Evolutionary conservation across 192 early-diverging fungal species (phyloP).

Genomic region (Backusella tarrabulga): DNA sequence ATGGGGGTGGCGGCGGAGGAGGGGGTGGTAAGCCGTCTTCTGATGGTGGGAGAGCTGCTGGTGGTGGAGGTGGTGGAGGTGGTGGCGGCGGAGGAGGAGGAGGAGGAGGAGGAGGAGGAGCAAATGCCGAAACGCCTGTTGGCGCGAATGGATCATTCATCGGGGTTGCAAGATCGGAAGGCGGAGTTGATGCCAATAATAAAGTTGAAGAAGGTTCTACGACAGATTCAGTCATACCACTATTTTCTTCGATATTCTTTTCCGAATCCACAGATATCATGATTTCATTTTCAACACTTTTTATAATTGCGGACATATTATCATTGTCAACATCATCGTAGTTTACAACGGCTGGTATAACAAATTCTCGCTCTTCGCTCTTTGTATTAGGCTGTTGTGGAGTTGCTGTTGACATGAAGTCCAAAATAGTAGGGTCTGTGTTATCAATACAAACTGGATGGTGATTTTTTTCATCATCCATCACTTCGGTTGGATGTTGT

Average conservation of each 20-base stretch:
- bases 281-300: neutral
- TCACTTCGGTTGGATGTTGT: neutral
- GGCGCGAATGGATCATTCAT: neutral
- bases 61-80: conserved; percentile 24
- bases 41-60: conserved; percentile 18
- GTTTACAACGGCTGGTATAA: neutral
- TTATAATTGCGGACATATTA: neutral
- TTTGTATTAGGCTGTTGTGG: conserved; percentile 1
- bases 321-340: neutral
- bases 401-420: neutral
- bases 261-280: neutral
- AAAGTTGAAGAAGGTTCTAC: neutral
- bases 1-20: conserved; percentile 31
- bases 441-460: neutral
- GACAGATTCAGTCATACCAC: neutral
- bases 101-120: conserved; percentile 11
- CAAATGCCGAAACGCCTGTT: neutral
- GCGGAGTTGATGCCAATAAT: neutral
- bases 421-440: neutral
- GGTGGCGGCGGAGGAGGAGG: conserved; percentile 25
- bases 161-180: neutral
- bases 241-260: neutral
- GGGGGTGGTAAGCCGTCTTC: conserved; percentile 25
- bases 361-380: neutral
- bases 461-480: neutral